phyloP scores from a whole-genome alignment of 768 basidiomycete genomes.

The Boletales sp. region DNA sequence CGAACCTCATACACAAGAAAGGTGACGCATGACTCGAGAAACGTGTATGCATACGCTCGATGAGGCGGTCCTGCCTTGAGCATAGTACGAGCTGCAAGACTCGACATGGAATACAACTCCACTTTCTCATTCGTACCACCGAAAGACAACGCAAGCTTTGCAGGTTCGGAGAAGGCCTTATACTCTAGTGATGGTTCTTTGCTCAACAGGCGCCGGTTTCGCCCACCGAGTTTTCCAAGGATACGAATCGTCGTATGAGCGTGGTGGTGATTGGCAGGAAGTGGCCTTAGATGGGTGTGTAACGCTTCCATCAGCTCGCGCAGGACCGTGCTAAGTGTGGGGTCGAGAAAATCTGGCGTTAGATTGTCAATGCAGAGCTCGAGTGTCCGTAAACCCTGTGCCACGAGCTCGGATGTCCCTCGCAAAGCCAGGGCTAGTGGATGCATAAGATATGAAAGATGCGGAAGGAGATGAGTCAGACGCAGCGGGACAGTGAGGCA shows the following conservation, averaged over 20 bases:
- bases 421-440: slow-evolving; percentile 89
- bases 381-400: slow-evolving; percentile 92
- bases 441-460: slow-evolving; percentile 93
- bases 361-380: slow-evolving; percentile 99
- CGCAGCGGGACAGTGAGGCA: slow-evolving; percentile 96
- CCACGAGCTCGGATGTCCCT: slow-evolving; percentile 84
- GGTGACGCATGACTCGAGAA: slow-evolving; percentile 68
- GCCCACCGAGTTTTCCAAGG: slow-evolving; percentile 91
- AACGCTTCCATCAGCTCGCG: slow-evolving; percentile 94
- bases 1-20: slow-evolving; percentile 73
- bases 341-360: slow-evolving; percentile 96
- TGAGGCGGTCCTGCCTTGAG: slow-evolving; percentile 40
- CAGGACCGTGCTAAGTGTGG: slow-evolving; percentile 88
- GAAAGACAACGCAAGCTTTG: slow-evolving; percentile 72
- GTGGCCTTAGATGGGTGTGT: slow-evolving; percentile 84
- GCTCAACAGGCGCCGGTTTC: slow-evolving; percentile 83
- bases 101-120: slow-evolving; percentile 61
- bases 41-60: slow-evolving; percentile 58
- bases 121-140: slow-evolving; percentile 60
- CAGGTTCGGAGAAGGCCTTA: slow-evolving; percentile 63
- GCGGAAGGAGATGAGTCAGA: slow-evolving; percentile 91
- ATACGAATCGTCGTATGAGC: slow-evolving; percentile 95
- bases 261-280: slow-evolving; percentile 84
- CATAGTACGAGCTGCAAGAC: slow-evolving; percentile 63
- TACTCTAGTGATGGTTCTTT: slow-evolving; percentile 77